phyloP scores from a whole-genome alignment of 2,329 filamentous ascomycete genomes.

The Xylaria sp. region DNA sequence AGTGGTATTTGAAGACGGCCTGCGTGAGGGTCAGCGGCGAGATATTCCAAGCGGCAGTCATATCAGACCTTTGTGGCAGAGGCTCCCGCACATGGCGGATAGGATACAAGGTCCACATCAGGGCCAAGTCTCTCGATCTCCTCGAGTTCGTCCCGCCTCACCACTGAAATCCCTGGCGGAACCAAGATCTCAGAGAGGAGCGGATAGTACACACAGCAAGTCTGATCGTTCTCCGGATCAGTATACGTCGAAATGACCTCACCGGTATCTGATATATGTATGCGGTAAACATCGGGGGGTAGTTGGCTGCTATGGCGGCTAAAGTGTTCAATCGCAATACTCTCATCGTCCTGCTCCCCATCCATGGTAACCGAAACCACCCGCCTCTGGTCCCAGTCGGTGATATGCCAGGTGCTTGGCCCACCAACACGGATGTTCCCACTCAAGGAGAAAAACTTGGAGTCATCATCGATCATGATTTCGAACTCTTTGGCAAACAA shows the following conservation, averaged over 20 bases:
- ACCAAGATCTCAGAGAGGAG: slow-evolving; percentile 37
- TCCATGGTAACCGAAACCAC: slow-evolving; percentile 48
- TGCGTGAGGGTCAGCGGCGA: slow-evolving; percentile 3
- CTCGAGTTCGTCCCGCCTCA: slow-evolving; percentile 43
- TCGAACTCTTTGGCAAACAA: not conserved
- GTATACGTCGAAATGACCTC: slow-evolving; percentile 42
- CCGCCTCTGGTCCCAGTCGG: slow-evolving; percentile 46
- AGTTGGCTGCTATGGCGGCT: slow-evolving; percentile 36
- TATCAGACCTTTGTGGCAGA: slow-evolving; percentile 14
- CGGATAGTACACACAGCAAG: slow-evolving; percentile 43
- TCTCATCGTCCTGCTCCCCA: slow-evolving; percentile 45
- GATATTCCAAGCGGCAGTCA: slow-evolving; percentile 2
- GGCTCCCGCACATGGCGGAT: slow-evolving; percentile 33
- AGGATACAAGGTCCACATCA: slow-evolving; percentile 46
- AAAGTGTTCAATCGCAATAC: slow-evolving; percentile 42
- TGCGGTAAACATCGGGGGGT: slow-evolving; percentile 35
- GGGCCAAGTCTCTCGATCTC: slow-evolving; percentile 48
- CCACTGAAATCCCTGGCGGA: slow-evolving; percentile 36
- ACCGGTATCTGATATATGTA: slow-evolving; percentile 41
- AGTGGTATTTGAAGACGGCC: slow-evolving; percentile 53
- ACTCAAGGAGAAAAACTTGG: slow-evolving; percentile 34
- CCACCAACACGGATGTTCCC: slow-evolving; percentile 38
- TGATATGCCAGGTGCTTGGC: slow-evolving; percentile 46
- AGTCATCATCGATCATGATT: slow-evolving; percentile 35
- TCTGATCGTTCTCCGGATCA: slow-evolving; percentile 46